These are phyloP conservation scores for Candida krabiensis DNA, from an alignment of 805 yeast genomes.

Conservation along the genomic window DNA sequence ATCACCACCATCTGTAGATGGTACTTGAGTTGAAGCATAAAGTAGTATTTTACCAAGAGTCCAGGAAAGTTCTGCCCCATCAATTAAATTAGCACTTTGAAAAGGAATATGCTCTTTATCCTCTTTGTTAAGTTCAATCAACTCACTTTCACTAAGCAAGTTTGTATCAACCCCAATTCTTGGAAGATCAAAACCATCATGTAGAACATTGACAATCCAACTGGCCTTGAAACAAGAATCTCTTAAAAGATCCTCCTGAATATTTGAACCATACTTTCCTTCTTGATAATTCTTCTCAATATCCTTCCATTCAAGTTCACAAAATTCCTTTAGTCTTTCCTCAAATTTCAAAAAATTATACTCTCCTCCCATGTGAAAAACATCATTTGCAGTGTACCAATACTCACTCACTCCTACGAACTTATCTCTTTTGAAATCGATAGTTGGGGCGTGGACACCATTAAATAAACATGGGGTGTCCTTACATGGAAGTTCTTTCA, in stretches of 20 bases:
- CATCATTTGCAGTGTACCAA: slow-evolving; percentile 95
- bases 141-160: slow-evolving; percentile 26
- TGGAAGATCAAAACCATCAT: slow-evolving; percentile 91
- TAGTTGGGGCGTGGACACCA: slow-evolving; percentile 91
- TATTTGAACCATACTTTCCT: slow-evolving; percentile 57
- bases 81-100: slow-evolving; percentile 75
- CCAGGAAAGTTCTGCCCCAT: slow-evolving; percentile 92
- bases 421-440: slow-evolving; percentile 75
- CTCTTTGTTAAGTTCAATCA: slow-evolving; percentile 24
- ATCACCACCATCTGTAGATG: slow-evolving; percentile 18
- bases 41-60: slow-evolving; percentile 85
- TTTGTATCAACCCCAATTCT: slow-evolving; percentile 54
- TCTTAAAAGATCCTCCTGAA: slow-evolving; percentile 55
- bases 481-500: slow-evolving; percentile 77
- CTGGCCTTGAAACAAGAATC: slow-evolving; percentile 92
- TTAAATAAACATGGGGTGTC: slow-evolving; percentile 92
- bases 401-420: slow-evolving; percentile 95
- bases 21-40: slow-evolving; percentile 74
- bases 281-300: slow-evolving; percentile 46
- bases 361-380: slow-evolving; percentile 85
- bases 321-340: slow-evolving; percentile 64
- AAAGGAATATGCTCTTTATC: slow-evolving; percentile 55
- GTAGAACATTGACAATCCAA: slow-evolving; percentile 88
- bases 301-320: slow-evolving; percentile 71
- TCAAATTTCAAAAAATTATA: slow-evolving; percentile 75